A percentile compares a stretch with the other conserved stretches of the same genome.
Conservation (phyloP, 495 filamentous ascomycete species). For the Beverwykella pulmonaria region DNA sequence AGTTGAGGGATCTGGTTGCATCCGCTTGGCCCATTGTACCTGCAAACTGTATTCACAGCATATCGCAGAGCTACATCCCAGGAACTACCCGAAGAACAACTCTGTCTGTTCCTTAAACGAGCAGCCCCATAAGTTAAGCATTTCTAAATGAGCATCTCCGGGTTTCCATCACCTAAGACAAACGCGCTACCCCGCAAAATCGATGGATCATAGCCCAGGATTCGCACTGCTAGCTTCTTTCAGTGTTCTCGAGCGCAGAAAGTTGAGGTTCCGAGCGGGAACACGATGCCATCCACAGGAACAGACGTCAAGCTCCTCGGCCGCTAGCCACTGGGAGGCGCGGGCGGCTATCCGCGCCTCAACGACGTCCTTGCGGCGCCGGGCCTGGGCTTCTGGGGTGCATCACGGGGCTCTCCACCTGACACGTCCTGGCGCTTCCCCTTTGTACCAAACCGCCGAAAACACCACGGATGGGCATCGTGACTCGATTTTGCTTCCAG, state of each 20-base stretch:
- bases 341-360: slow-evolving; percentile 29
- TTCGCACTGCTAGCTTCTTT: not conserved
- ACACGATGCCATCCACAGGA: not conserved
- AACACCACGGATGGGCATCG: slow-evolving; percentile 27
- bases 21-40: not conserved
- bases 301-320: not conserved
- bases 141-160: not conserved
- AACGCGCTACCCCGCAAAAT: slow-evolving; percentile 29
- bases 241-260: not conserved
- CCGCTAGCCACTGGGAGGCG: slow-evolving; percentile 8
- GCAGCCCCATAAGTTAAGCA: not conserved
- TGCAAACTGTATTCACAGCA: not conserved
- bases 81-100: not conserved
- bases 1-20: not conserved
- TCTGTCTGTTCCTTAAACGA: not conserved
- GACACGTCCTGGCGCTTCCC: slow-evolving; percentile 9
- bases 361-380: slow-evolving; percentile 6
- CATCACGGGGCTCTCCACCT: slow-evolving; percentile 20
- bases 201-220: not conserved
- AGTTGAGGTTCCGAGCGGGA: not conserved
- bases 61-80: not conserved
- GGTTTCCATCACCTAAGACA: slow-evolving; percentile 32
- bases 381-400: not conserved
- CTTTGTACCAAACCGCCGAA: slow-evolving; percentile 2
- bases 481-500: slow-evolving; percentile 20